Evolutionary conservation across 768 basidiomycete species (phyloP).

Genomic region (Tricholoma terreum): DNA sequence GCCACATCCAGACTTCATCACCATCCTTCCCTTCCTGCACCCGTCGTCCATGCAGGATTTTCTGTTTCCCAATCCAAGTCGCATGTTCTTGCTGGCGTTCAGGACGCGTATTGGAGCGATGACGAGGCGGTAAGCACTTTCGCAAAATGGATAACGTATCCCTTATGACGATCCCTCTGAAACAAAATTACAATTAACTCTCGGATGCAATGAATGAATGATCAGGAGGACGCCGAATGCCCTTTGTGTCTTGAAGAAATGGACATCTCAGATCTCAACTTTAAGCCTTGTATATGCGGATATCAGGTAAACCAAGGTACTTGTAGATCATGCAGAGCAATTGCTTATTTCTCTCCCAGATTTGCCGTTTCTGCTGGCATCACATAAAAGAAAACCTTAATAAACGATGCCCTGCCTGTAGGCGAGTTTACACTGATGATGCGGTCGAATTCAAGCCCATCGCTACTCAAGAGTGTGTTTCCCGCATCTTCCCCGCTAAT

Average conservation of each 20-base stretch:
- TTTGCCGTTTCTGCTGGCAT: slow-evolving; percentile 99
- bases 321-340: not conserved
- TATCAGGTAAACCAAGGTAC: slow-evolving; percentile 66
- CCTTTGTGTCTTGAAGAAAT: slow-evolving; percentile 98
- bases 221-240: slow-evolving; percentile 95
- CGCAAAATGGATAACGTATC: not conserved
- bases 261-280: slow-evolving; percentile 98
- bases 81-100: slow-evolving; percentile 82
- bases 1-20: slow-evolving; percentile 54
- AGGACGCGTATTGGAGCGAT: slow-evolving; percentile 97
- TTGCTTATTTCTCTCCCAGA: slow-evolving; percentile 46
- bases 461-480: slow-evolving; percentile 87
- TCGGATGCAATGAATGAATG: slow-evolving; percentile 4
- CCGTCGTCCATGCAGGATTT: slow-evolving; percentile 68
- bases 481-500: slow-evolving; percentile 6
- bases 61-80: slow-evolving; percentile 78
- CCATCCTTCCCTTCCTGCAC: slow-evolving; percentile 67
- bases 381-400: slow-evolving; percentile 97
- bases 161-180: slow-evolving; percentile 7
- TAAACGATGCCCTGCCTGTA: slow-evolving; percentile 94
- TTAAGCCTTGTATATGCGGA: slow-evolving; percentile 98
- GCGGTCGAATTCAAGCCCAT: slow-evolving; percentile 94
- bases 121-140: slow-evolving; percentile 70
- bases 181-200: slow-evolving; percentile 1
- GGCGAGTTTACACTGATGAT: slow-evolving; percentile 89